Conservation (phyloP, 805 yeast species). For the Candida ulmi region DNA sequence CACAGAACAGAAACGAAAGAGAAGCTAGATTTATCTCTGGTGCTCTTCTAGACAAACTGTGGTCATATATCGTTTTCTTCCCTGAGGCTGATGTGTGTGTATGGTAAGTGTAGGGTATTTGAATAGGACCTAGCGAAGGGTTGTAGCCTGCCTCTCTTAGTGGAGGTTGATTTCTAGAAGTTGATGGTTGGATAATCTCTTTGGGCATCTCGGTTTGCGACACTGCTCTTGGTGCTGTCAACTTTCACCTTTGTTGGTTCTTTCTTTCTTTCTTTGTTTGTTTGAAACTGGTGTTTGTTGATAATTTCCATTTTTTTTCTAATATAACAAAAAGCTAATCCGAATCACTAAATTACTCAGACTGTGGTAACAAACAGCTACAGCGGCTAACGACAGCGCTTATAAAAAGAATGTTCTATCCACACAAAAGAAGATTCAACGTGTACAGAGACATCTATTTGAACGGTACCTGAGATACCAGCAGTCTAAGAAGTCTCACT, state of each 20-base stretch:
- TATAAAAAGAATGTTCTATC: conserved; percentile 12
- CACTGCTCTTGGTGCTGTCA: too few species aligned
- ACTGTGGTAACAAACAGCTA: too few species aligned
- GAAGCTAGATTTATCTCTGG: conserved; percentile 65
- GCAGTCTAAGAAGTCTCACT: too few species aligned
- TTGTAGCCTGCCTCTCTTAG: conserved; percentile 21
- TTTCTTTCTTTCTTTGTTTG: not conserved
- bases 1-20: conserved; percentile 64
- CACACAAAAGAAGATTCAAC: conserved; percentile 15
- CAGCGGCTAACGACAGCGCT: not conserved
- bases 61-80: conserved; percentile 49
- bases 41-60: conserved; percentile 57
- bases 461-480: conserved; percentile 8
- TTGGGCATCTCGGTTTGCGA: too few species aligned
- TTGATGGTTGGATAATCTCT: conserved; percentile 20
- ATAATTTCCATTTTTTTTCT: conserved; percentile 1
- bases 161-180: conserved; percentile 10
- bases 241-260: too few species aligned
- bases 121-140: conserved; percentile 24
- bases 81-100: conserved; percentile 3
- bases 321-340: not conserved
- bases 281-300: not conserved
- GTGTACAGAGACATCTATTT: conserved; percentile 20
- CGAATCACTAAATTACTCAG: too few species aligned
- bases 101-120: conserved; percentile 21